Base-by-base conservation (phyloP, 208 protist genomes). In the Ichthyophonus hoferi region DNA sequence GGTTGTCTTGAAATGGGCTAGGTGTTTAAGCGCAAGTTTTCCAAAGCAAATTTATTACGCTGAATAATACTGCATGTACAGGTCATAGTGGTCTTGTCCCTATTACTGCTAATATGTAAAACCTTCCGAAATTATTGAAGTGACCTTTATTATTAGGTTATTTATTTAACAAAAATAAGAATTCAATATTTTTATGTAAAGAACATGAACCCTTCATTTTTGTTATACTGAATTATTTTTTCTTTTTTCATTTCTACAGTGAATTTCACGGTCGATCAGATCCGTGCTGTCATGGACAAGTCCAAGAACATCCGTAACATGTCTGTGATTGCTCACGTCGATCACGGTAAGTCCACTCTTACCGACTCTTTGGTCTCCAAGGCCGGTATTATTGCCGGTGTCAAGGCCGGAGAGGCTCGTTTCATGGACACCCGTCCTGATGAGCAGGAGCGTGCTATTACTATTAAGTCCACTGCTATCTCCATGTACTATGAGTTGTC, bases 401-500 rank as follows among this genome's bases (percentile, higher is more conserved):
- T 91, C 40, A 93, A 95, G 38, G 96, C 96, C 81, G 97, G 97
- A 93, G 96, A 98, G 42, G 93, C 92, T 50, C 94, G 97, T 91
- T 95, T 96, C 88, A 98, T 94, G 42, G 97, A 98, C 93, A 97
- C 96, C 24, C 94, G 97, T 87, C 79, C 92, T 77, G 97, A 98
- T 91, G 98, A 99, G 94, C 97, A 99, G 95, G 98, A 99, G 12
- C 97, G 98, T 94, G 93, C 97, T 94, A 99, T 99, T 91, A 99
- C 98, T 83, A 99, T 99, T 95, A 99, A 99, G 94, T 98, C 98
- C 37, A 99, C 98, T 42, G 96, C 96, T 92, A 97, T 99, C 91
- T 99, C 98, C 38, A 93, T 99, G 84, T 98, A 98, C 94, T 99
- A 98, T 94, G 93, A 98, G 86, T 92, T 98, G 3, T 92, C 93